Conservation (phyloP, 192 early-diverging fungal genomes). For the Paraglomus brasilianum region DNA sequence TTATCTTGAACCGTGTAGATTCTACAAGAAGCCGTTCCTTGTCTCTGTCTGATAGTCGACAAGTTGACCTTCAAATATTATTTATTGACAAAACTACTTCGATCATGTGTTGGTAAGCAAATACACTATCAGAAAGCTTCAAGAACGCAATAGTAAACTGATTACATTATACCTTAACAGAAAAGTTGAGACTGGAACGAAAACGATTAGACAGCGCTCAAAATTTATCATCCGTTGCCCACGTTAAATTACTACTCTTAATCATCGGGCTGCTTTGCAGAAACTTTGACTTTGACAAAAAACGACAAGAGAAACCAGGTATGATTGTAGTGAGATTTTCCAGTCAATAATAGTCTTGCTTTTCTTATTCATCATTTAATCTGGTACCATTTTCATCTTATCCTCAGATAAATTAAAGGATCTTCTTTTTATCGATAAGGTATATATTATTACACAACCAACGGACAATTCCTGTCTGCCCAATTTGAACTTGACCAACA, state of each 20-base stretch:
- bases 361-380: slow-evolving; percentile 29
- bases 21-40: slow-evolving; percentile 65
- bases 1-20: slow-evolving; percentile 41
- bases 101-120: slow-evolving; percentile 38
- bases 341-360: neutral
- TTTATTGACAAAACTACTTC: slow-evolving; percentile 48
- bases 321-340: neutral
- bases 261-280: slow-evolving; percentile 71
- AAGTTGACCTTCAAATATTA: slow-evolving; percentile 56
- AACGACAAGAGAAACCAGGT: slow-evolving; percentile 27
- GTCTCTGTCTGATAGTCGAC: slow-evolving; percentile 67
- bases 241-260: slow-evolving; percentile 67
- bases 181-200: slow-evolving; percentile 53
- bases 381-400: neutral
- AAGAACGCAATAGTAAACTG: too few relatives aligned
- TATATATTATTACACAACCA: slow-evolving; percentile 11
- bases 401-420: slow-evolving; percentile 31
- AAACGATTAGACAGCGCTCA: slow-evolving; percentile 36
- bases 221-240: slow-evolving; percentile 39
- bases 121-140: neutral
- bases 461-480: neutral
- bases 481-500: neutral
- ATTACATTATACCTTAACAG: slow-evolving; percentile 7
- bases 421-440: slow-evolving; percentile 32
- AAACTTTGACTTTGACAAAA: slow-evolving; percentile 74